Percentiles rank a stretch among this genome's conserved stretches.
Evolutionary conservation across 345 rosid species (phyloP).

Genomic region (Barbarea vulgaris): DNA sequence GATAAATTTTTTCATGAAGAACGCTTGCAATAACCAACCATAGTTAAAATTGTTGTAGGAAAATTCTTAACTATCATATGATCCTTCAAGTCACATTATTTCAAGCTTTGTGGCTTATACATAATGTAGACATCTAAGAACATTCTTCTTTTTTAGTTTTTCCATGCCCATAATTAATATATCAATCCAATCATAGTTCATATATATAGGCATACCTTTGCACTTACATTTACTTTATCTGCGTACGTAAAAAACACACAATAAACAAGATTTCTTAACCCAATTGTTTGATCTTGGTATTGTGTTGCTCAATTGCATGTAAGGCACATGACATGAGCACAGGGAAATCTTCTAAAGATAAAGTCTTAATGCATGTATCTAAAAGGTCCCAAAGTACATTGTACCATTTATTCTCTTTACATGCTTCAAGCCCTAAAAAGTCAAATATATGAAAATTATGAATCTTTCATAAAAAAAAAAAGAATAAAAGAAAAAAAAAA

Average conservation of each 20-base stretch:
- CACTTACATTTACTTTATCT: background rate
- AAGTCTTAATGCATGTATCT: slow-evolving; percentile 21
- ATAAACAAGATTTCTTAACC: background rate
- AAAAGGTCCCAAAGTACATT: slow-evolving; percentile 22
- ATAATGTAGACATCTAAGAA: background rate
- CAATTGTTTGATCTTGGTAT: background rate
- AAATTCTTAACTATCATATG: background rate
- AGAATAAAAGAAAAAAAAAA: background rate
- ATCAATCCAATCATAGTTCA: background rate
- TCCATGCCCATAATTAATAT: background rate
- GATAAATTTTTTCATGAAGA: background rate
- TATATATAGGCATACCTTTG: background rate
- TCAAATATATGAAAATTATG: background rate
- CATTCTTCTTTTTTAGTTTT: background rate
- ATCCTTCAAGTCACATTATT: background rate
- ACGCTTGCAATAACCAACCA: background rate
- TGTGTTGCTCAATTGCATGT: slow-evolving; percentile 28
- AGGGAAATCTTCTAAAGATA: slow-evolving; percentile 26
- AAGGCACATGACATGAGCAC: slow-evolving; percentile 39
- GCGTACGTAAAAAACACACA: background rate
- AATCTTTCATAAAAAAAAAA: background rate
- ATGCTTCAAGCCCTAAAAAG: slow-evolving; percentile 22
- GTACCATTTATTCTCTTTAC: slow-evolving; percentile 22
- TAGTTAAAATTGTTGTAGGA: background rate
- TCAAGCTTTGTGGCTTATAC: background rate